Evolutionary conservation across 345 rosid species (phyloP), one percentile per base, ranked within the genome.

Genomic region (Populus simonii): DNA sequence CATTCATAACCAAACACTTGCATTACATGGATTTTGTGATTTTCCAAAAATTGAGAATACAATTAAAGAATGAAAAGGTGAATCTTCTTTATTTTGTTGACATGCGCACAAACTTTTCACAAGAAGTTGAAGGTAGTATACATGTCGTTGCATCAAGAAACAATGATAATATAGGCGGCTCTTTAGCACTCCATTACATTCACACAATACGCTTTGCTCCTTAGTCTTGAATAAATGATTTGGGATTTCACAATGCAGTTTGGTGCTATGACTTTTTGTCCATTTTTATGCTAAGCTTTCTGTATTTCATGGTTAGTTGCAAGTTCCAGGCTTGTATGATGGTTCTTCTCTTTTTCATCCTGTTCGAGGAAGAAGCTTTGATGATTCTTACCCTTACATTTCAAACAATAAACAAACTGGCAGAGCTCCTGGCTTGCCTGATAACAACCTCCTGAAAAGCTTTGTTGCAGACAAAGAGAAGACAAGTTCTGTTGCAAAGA

Each of bases 401-500:
- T 41, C 82, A 61, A 90, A 84, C 83, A 87, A 74, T 77, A 90
- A 91, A 80, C 96, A 88, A 83, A 81, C 89, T 81, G 89, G 86
- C 53, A 91, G 99, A 84, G 81, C 87, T 82, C 87, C 88, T 74
- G 91, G 73, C 20, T 81, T 85, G 74, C 89, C 93, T 10, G 98
- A 96, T 49, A 96, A 87, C 82, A 83, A 76, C 80, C 89, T 92
- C 80, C 74, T 87, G 71, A 89, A 87, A 81, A 90, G 90, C 81
- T 90, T 96, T 80, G 91, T 93, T 45, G 92, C 81, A 18, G 99
- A 96, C 79, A 93, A 90, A 85, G 96, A 93, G 77, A 92, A 89
- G 87, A 79, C 85, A 78, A 90, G 89, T 81, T 87, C 98, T 76
- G 99, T 93, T 71, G 99, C 99, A 47, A 96, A 96, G 89, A 96